Percentiles rank a stretch among this genome's conserved stretches.
Conservation (phyloP, 345 rosid species). For the Salix suchowensis region DNA sequence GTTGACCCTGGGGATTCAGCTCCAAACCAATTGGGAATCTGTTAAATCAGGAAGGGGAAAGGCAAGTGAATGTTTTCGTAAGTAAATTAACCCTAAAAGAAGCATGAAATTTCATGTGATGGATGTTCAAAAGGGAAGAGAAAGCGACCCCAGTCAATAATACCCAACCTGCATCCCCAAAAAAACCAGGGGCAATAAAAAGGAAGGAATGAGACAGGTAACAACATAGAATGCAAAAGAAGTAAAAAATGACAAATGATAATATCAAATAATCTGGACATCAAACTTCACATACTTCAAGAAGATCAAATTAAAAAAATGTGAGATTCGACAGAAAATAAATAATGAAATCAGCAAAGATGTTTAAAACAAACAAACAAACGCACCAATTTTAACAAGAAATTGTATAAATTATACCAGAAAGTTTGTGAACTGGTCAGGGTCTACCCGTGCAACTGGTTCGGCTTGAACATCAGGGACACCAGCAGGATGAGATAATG, state of each 20-base stretch:
- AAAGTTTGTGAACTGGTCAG: constrained; percentile 90
- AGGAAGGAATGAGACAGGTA: not conserved
- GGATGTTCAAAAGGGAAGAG: not conserved
- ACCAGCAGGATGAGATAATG: constrained; percentile 95
- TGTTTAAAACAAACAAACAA: not conserved
- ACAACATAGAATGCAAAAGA: not conserved
- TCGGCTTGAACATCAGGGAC: constrained; percentile 90
- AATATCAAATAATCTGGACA: not conserved
- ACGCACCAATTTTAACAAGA: not conserved
- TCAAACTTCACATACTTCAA: not conserved
- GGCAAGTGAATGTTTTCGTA: not conserved
- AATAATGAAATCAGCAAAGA: not conserved
- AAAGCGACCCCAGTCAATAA: not conserved
- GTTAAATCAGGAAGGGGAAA: constrained; percentile 18
- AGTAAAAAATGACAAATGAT: not conserved
- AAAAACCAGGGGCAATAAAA: not conserved
- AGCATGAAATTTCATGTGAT: not conserved
- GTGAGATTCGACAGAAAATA: not conserved
- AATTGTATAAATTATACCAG: constrained; percentile 43
- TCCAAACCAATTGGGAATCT: constrained; percentile 94
- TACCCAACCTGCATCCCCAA: not conserved
- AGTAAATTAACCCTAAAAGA: not conserved
- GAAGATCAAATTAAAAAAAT: not conserved
- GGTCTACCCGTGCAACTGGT: constrained; percentile 71
- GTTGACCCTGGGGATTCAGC: constrained; percentile 67